phyloP scores from a whole-genome alignment of 129 eudicot species.

The Arctium lappa region DNA sequence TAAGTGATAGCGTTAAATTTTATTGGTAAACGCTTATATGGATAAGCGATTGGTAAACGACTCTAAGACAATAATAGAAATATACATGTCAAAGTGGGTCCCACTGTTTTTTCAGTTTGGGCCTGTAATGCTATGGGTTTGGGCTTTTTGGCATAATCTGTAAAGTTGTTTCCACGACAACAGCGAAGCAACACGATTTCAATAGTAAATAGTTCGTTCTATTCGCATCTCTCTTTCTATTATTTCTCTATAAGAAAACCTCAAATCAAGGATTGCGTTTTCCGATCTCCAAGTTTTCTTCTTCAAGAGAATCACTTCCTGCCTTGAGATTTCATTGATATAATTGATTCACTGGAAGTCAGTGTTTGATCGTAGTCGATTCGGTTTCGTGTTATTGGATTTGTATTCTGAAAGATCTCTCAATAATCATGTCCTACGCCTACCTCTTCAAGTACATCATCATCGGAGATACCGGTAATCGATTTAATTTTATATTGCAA shows the following conservation, averaged over 20 bases:
- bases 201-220: conserved; percentile 5
- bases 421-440: conserved; percentile 56
- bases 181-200: conserved; percentile 13
- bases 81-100: not conserved
- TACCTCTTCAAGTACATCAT: conserved; percentile 75
- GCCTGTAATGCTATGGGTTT: not conserved
- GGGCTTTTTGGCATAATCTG: not conserved
- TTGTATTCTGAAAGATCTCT: conserved; percentile 11
- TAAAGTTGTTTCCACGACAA: conserved; percentile 4
- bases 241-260: conserved; percentile 2
- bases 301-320: not conserved
- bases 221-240: not conserved
- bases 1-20: no score
- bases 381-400: not conserved
- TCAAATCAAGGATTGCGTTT: not conserved
- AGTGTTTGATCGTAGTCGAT: not conserved
- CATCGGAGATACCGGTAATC: conserved; percentile 65
- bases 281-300: conserved; percentile 3
- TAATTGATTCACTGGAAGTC: not conserved
- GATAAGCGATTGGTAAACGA: no score
- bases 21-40: no score
- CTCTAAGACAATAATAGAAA: no score
- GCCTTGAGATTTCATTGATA: not conserved
- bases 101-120: not conserved
- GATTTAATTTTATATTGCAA: not conserved